Evolutionary conservation across 148 eudicot species (phyloP), one percentile per base, ranked within the genome.

Genomic region (Chenopodium berlandieri): DNA sequence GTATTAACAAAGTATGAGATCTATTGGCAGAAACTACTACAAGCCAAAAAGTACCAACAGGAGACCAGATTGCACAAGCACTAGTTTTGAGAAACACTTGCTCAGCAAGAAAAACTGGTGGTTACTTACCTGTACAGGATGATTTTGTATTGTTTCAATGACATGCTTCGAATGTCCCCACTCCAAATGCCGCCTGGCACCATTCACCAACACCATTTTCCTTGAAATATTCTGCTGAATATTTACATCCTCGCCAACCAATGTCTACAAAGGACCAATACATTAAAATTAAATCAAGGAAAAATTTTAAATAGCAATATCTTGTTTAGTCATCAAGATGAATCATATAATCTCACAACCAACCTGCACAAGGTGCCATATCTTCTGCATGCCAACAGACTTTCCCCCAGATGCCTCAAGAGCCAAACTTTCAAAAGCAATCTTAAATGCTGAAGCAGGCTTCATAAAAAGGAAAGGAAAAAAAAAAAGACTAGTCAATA

Each of bases 301-400:
- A 23, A 4, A 75, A 58, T 75, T 74, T 71, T 30, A 52, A n/a
- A 17, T 84, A 37, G 74, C 40, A 44, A 20, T 27, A 22, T 52
- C 7, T 71, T 31, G 16, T 32, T 72, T 76, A 25, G 31, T 32
- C 27, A 70, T 25, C 7, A 40, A 16, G n/a, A 50, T 78, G 63
- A 84, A 31, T 11, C 65, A 81, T 56, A 79, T 68, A n/a, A 82
- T 79, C 50, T 30, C 65, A 69, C 32, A 75, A 37, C 76, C 37
- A 79, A 95, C 99, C 99, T 89, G 94, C 84, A 91, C 86, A 60
- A 95, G 90, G 82, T 90, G 94, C 99, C 99, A 95, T 79, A 95
- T 95, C 87, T 95, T 93, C 86, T 86, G 92, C 94, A 95, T 89
- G 91, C 89, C 88, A 30, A 93, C 97, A 76, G 97, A 92, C 86